Conservation (phyloP, 2,329 filamentous ascomycete genomes). For the Cladosporium sp. region DNA sequence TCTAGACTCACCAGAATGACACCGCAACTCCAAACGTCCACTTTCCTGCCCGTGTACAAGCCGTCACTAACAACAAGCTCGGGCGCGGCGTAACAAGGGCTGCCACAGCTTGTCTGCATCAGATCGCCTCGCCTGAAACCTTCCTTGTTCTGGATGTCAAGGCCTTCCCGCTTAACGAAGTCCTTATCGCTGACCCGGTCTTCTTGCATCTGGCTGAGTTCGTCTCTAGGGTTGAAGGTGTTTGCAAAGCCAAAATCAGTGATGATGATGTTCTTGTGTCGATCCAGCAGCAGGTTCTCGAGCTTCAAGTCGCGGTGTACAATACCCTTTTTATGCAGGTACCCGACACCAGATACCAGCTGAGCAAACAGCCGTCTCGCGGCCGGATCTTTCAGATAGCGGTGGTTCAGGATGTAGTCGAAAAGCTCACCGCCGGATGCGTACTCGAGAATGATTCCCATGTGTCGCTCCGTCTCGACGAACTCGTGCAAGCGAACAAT, state of each 20-base stretch:
- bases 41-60: slow-evolving; percentile 92
- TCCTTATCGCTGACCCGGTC: slow-evolving; percentile 80
- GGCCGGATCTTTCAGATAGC: slow-evolving; percentile 89
- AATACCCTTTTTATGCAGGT: slow-evolving; percentile 97
- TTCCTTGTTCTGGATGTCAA: slow-evolving; percentile 63
- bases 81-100: slow-evolving; percentile 93
- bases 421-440: slow-evolving; percentile 96
- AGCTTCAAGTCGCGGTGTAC: slow-evolving; percentile 95
- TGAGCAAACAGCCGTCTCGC: slow-evolving; percentile 90
- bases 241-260: slow-evolving; percentile 99
- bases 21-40: slow-evolving; percentile 98
- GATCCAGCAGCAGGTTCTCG: slow-evolving; percentile 89
- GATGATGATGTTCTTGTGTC: slow-evolving; percentile 98
- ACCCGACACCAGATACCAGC: slow-evolving; percentile 91
- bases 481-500: slow-evolving; percentile 97
- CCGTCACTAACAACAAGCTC: slow-evolving; percentile 97
- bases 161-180: slow-evolving; percentile 75
- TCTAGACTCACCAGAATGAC: slow-evolving; percentile 77
- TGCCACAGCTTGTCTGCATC: slow-evolving; percentile 98
- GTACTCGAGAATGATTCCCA: slow-evolving; percentile 97
- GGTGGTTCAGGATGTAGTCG: slow-evolving; percentile 94
- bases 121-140: slow-evolving; percentile 81
- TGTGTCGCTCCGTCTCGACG: slow-evolving; percentile 94
- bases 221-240: slow-evolving; percentile 84
- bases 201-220: slow-evolving; percentile 85